Evolutionary conservation across 768 basidiomycete genomes (phyloP).

Genomic region (Trametes cinnabarina): DNA sequence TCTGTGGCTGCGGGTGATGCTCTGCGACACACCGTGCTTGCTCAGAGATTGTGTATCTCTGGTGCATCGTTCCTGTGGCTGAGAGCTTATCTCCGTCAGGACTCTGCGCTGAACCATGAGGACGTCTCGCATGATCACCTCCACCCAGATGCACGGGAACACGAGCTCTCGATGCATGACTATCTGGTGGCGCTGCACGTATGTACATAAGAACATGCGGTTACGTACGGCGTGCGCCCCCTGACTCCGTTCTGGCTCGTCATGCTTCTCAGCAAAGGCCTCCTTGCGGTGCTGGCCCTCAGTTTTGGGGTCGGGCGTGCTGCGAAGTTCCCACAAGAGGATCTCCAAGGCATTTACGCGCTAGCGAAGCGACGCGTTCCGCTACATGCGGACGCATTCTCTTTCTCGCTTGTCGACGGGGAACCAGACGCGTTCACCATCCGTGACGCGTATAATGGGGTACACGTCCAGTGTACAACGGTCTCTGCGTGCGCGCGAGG

Average conservation of each 20-base stretch:
- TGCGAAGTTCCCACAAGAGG: not conserved
- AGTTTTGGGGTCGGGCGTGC: not conserved
- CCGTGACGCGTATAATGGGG: slow-evolving; percentile 27
- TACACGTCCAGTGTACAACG: slow-evolving; percentile 36
- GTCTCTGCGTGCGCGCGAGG: slow-evolving; percentile 39
- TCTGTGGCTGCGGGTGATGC: no score
- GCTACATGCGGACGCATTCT: slow-evolving; percentile 31
- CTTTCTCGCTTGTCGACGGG: slow-evolving; percentile 28
- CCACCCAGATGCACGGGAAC: not conserved
- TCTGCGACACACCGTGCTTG: no score
- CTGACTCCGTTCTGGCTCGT: not conserved
- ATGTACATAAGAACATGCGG: not conserved
- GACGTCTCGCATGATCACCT: not conserved
- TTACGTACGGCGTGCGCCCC: not conserved
- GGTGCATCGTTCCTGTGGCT: not conserved
- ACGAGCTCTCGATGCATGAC: not conserved
- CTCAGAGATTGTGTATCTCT: no score
- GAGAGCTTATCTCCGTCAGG: not conserved
- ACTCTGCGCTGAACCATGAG: no score
- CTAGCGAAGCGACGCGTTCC: slow-evolving; percentile 38
- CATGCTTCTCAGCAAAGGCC: not conserved
- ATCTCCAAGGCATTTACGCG: slow-evolving; percentile 33
- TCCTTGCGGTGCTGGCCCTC: slow-evolving; percentile 4
- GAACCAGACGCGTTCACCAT: slow-evolving; percentile 34
- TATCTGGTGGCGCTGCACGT: not conserved